Evolutionary conservation across 345 rosid genomes (phyloP).

Genomic region (Lumnitzera littorea): DNA sequence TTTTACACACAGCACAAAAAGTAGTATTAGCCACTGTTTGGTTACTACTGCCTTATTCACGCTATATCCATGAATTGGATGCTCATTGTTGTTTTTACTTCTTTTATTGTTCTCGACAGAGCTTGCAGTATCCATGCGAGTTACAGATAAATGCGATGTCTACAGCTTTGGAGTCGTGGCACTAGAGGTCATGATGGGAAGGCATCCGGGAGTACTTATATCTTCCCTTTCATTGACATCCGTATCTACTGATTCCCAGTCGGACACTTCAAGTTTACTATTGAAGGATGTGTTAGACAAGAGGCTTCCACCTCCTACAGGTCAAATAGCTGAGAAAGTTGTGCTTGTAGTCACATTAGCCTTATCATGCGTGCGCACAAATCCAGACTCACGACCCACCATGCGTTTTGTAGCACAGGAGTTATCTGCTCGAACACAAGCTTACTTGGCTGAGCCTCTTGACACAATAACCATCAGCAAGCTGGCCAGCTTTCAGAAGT

Average conservation of each 20-base stretch:
- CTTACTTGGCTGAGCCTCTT: conserved; percentile 22
- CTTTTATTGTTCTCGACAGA: conserved; percentile 16
- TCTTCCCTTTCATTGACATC: conserved; percentile 15
- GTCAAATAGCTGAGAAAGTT: conserved; percentile 38
- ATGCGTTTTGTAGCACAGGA: conserved; percentile 62
- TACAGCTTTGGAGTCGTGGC: conserved; percentile 63
- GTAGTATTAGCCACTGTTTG: neutral
- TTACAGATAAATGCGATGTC: conserved; percentile 47
- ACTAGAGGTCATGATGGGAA: conserved; percentile 63
- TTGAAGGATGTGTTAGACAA: conserved; percentile 46
- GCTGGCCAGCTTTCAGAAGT: conserved; percentile 22
- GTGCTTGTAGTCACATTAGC: conserved; percentile 29
- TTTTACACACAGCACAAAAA: neutral
- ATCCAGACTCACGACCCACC: conserved; percentile 37
- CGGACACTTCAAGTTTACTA: conserved; percentile 17
- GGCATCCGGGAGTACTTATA: conserved; percentile 51
- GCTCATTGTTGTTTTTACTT: too few relatives aligned
- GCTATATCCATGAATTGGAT: too few relatives aligned
- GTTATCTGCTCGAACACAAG: conserved; percentile 30
- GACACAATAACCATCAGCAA: conserved; percentile 21
- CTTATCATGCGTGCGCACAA: conserved; percentile 32
- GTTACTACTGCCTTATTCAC: too few relatives aligned
- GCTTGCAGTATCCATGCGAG: conserved; percentile 30
- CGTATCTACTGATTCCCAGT: neutral
- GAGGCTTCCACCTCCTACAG: conserved; percentile 33